Percentiles rank a stretch among this genome's conserved stretches.
Conservation (phyloP, 75 land plant genomes). For the Selaginella moellendorffii region DNA sequence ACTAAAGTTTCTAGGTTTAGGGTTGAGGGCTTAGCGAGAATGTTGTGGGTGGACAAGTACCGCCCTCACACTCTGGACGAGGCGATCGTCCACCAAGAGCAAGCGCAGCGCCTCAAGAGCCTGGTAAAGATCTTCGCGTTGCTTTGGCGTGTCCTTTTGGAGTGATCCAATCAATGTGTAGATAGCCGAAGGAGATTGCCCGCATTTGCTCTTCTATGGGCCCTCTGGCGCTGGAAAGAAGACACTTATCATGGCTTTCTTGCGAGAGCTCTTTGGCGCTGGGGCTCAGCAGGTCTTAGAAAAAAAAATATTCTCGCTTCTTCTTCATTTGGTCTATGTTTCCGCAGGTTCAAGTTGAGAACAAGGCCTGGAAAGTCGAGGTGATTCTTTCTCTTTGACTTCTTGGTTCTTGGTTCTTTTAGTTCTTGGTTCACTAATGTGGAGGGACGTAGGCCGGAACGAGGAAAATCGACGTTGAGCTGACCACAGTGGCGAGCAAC, state of each 20-base stretch:
- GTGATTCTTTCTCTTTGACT: conserved; percentile 14
- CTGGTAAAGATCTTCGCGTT: conserved; percentile 33
- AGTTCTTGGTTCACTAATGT: not conserved
- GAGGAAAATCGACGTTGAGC: conserved; percentile 70
- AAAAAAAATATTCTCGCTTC: too few relatives aligned
- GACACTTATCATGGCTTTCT: conserved; percentile 89
- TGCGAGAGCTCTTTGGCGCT: conserved; percentile 73
- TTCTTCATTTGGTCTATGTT: too few relatives aligned
- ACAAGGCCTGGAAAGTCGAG: conserved; percentile 59
- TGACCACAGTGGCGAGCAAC: conserved; percentile 78
- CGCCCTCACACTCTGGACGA: conserved; percentile 47
- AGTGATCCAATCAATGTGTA: too few relatives aligned
- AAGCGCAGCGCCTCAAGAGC: conserved; percentile 64
- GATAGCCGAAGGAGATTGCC: conserved; percentile 92
- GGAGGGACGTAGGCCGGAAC: conserved; percentile 54
- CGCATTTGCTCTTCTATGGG: conserved; percentile 94
- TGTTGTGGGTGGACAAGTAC: conserved; percentile 99
- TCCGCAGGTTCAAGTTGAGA: conserved; percentile 57
- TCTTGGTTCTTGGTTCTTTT: not conserved
- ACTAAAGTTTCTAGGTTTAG: too few relatives aligned
- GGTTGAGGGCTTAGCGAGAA: conserved; percentile 15
- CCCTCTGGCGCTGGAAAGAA: conserved; percentile 97
- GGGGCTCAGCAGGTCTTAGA: conserved; percentile 90
- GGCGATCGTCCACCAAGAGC: conserved; percentile 56
- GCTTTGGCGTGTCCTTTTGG: not conserved